Base-by-base conservation (phyloP, 2,329 filamentous ascomycete genomes). In the Biscogniauxia mediterranea region DNA sequence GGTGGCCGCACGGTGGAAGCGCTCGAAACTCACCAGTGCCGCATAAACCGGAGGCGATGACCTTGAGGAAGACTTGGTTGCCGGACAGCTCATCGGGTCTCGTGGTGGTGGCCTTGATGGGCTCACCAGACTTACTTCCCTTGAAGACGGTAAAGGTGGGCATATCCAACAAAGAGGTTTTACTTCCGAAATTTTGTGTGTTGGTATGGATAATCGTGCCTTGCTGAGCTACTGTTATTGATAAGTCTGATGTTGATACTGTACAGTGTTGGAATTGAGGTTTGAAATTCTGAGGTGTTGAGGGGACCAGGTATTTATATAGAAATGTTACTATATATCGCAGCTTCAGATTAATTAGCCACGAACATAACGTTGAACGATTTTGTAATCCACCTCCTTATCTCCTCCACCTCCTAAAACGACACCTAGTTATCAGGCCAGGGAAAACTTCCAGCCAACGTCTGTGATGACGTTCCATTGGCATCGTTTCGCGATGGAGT, bases 11-110 rank as follows among this genome's bases (percentile, higher is more conserved):
- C 25, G 2, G 20, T 4, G 9, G 19, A 25, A 28, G 26, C 9
- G 15, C 26, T 49, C 23, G 42, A 15, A 5, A 52, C 65, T 59
- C 26, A 71, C 68, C 70, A 59, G 88, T 90, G 55, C 85, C 86
- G 72, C 89, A 91, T 56, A 90, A 78, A 28, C 89, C 88, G 1
- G 86, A 88, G 61, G 87, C 85, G 17, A 87, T 90, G 63, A 90
- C 78, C 59, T 81, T 82, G 70, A 91, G 71, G 26, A 87, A 79
- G 56, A 90, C 86, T 61, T 89, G 77, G 73, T 87, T 81, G 56
- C 77, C 75, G 1, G 68, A 70, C 51, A 85, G 72, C 17, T 81
- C 76, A 51, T 73, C 70, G 28, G 76, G 75, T 61, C 77, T 80
- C 20, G 75, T 78, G 52, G 81, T 83, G 55, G 77, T 77, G 52